Percentiles rank a stretch among this genome's conserved stretches.
Evolutionary conservation across 2,329 filamentous ascomycete genomes (phyloP).

Genomic region (Epichloe coenophiala): DNA sequence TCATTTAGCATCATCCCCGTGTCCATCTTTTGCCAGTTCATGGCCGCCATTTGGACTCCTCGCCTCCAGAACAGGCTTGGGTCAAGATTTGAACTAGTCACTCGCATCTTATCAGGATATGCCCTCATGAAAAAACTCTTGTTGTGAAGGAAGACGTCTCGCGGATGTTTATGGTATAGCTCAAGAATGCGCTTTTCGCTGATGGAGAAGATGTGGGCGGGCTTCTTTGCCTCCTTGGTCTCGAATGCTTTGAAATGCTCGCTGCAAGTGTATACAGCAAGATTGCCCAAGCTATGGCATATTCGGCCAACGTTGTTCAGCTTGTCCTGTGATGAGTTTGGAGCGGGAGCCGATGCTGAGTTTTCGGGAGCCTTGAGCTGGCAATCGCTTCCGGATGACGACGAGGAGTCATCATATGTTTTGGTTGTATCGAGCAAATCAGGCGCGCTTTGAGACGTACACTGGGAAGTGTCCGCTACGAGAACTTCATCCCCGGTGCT

Average conservation of each 20-base stretch:
- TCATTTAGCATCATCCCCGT: constrained; percentile 93
- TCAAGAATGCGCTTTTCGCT: constrained; percentile 62
- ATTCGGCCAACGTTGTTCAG: constrained; percentile 44
- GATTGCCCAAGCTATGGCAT: constrained; percentile 53
- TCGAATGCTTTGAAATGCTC: constrained; percentile 66
- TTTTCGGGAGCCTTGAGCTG: constrained; percentile 5
- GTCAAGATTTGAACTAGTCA: constrained; percentile 89
- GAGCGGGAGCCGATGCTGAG: background rate
- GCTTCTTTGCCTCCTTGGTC: constrained; percentile 45
- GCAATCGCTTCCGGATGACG: constrained; percentile 30
- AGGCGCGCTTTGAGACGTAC: constrained; percentile 7
- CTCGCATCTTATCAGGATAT: constrained; percentile 66
- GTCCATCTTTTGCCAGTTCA: constrained; percentile 96
- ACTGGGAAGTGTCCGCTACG: background rate
- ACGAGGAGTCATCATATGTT: constrained; percentile 24
- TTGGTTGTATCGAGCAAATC: constrained; percentile 16
- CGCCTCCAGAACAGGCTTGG: constrained; percentile 83
- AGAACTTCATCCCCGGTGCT: background rate
- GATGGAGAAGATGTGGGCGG: constrained; percentile 72
- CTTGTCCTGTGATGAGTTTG: constrained; percentile 9
- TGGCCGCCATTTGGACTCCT: constrained; percentile 92
- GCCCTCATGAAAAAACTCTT: constrained; percentile 78
- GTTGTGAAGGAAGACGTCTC: constrained; percentile 77
- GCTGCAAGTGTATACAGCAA: constrained; percentile 79
- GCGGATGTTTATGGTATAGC: constrained; percentile 46